Base-by-base conservation (phyloP, 768 basidiomycete species). In the Russula sp. region DNA sequence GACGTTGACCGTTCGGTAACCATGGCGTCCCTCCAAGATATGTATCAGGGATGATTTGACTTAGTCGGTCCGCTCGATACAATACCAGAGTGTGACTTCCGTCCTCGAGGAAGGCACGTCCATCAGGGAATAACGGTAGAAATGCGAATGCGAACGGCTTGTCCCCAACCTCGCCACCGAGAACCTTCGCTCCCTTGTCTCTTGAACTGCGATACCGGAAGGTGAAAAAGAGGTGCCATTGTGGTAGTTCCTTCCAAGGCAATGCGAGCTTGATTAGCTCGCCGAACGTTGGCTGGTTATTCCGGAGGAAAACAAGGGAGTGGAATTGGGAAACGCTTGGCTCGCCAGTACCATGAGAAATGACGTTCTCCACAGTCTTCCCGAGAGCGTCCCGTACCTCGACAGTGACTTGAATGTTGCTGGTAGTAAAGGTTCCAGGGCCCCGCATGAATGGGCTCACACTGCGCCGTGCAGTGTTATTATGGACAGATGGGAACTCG, bases 191-290 rank as follows among this genome's bases (percentile, higher is more conserved):
- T 18, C 75, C 73, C 50, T 82, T 82, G 55, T 84, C 81, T 52
- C 79, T 75, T 14, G 80, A 81, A 50, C 76, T 77, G 42, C 88
- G 87, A 72, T 92, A 88, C 46, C 91, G 85, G 76, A 98, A 95
- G 0, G 92, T 92, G 77, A 98, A 91, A 81, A 96, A 98, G 16
- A 98, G 76, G 72, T 98, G 96, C 85, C 91, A 94, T 48, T 85
- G 81, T 2, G 87, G 85, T 44, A 87, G 80, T 9, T 84, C 82
- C 10, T 85, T 79, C 14, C 79, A 75, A 24, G 92, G 89, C 10
- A 98, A 75, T 65, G 84, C 81, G 18, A 98, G 78, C 74, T 98
- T 98, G 75, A 98, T 82, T 53, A 98, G 83, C 75, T 98, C 96
- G 40, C 92, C 92, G 73, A 87, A 98, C 1, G 92, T 96, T 1